Conservation (phyloP, 2,329 filamentous ascomycete genomes). For the Hymenoscyphus occultus region DNA sequence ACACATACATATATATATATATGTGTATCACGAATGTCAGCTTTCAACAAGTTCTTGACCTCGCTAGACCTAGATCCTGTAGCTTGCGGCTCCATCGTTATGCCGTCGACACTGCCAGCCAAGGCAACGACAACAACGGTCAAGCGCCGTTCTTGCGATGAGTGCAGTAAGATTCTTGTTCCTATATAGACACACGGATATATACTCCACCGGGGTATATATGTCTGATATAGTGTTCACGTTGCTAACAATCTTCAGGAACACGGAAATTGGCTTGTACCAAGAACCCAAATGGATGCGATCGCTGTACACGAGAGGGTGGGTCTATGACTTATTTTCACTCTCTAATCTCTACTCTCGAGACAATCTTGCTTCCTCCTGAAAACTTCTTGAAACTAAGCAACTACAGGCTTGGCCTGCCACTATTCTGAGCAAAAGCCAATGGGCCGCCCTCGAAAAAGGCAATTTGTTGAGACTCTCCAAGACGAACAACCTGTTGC, state of each 20-base stretch:
- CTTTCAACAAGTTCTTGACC: conserved; percentile 19
- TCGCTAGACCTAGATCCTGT: conserved; percentile 24
- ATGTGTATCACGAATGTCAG: conserved; percentile 1
- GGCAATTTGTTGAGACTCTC: conserved; percentile 38
- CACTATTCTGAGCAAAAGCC: conserved; percentile 63
- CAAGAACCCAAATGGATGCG: conserved; percentile 59
- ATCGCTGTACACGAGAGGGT: conserved; percentile 53
- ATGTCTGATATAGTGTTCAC: not conserved
- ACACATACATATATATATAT: no score
- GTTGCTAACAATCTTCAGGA: conserved; percentile 43
- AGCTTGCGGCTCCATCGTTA: conserved; percentile 16
- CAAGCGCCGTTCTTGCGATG: conserved; percentile 63
- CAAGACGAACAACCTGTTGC: conserved; percentile 15
- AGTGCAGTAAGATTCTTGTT: conserved; percentile 55
- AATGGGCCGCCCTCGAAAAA: conserved; percentile 64
- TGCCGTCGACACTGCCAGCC: conserved; percentile 19
- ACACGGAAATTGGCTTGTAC: conserved; percentile 62
- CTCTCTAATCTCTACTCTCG: no score
- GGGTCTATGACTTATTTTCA: no score
- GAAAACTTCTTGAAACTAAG: no score
- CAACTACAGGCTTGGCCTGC: conserved; percentile 45
- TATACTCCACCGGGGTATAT: no score
- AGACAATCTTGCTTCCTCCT: no score
- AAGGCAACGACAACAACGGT: conserved; percentile 27
- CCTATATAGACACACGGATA: no score